Evolutionary conservation across 176 grass and related monocot genomes (phyloP), one percentile per base, ranked within the genome.

Genomic region (Oryza punctata): DNA sequence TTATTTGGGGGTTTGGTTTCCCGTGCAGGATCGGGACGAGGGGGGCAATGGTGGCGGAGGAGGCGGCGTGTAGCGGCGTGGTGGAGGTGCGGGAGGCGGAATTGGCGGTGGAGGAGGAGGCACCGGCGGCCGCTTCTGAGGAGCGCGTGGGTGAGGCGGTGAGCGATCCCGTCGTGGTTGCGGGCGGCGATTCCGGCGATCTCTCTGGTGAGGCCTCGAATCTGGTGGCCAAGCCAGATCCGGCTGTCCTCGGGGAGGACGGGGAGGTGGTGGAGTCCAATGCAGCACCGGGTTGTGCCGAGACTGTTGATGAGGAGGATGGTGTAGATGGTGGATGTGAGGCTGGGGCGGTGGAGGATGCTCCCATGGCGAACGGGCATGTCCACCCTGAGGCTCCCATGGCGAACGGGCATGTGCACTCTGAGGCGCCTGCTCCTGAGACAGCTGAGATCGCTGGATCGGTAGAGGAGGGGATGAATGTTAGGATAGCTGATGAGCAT

Each of bases 11-110:
- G 30, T 67, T 67, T 25, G 25, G 63, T 65, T 66, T 26, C 23
- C 9, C 12, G 26, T 66, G 25, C 7, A 66, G 30, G 67, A 69
- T 69, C 67, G 13, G 16, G 67, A 2, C 32, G 59, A 18, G 63
- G 35, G 77, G 30, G 72, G 75, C 67, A 86, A 86, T 86, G 84
- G 57, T 50, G 65, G 64, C 57, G 75, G 76, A 86, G 77, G 77
- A 67, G 47, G 54, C 18, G 7, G 84, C 69, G 47, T 33, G 67
- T 16, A 73, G 79, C 76, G 76, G 65, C 21, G 70, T 52, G 12
- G 76, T 10, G 19, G 84, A 79, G 44, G 49, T 67, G 23, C 75
- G 16, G 21, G 72, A 44, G 76, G 84, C 63, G 11, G 64, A 79
- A 86, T 72, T 86, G 52, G 66, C 40, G 76, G 67, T 15, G 21